Base-by-base conservation (phyloP, 2,329 filamentous ascomycete species). In the Colletotrichum brevisporum region DNA sequence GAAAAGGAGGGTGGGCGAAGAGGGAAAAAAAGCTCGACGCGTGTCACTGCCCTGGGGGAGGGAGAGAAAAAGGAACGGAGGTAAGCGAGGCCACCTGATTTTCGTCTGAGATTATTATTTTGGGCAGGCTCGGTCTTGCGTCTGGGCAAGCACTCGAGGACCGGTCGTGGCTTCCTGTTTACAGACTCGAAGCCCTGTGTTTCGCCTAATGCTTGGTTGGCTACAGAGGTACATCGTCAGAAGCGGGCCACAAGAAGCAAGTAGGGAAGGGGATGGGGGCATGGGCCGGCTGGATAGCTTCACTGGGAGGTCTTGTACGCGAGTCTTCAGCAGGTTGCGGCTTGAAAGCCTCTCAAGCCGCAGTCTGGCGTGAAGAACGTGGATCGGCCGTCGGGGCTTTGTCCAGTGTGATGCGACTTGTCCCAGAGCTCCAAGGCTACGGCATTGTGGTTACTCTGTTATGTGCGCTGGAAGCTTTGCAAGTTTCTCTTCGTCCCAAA, bases 131-230 rank as follows among this genome's bases (percentile, higher is more conserved):
- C 62, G 66, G 50, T 47, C 62, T 59, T 65, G 50, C 62, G 54
- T 66, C 54, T 55, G 31, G 48, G 41, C 47, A 59, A 69, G 60
- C 54, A 66, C 41, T 47, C 54, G n/a, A 21, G 39, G 21, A 39
- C 36, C 31, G 24, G 21, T 65, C 62, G 66, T 69, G 66, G 55
- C 66, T 69, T 69, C 66, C 66, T 66, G 48, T 56, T 69, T 60
- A 26, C 55, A 65, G 36, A 43, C 18, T 45, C 36, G 43, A 52
- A 31, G 54, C 54, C 26, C 55, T 52, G 27, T 60, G 66, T 69
- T 69, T 69, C 66, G 36, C 24, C 21, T 45, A 41, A 63, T 36
- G 54, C 39, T 51, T 55, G 50, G 27, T 26, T 26, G 36, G 24
- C 6, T 45, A 36, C 31, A 8, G 31, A 36, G 31, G 31, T 36